A percentile compares a stretch with the other conserved stretches of the same genome.
Evolutionary conservation across 2,329 filamentous ascomycete genomes (phyloP).

Genomic region (Aspergillus bombycis): DNA sequence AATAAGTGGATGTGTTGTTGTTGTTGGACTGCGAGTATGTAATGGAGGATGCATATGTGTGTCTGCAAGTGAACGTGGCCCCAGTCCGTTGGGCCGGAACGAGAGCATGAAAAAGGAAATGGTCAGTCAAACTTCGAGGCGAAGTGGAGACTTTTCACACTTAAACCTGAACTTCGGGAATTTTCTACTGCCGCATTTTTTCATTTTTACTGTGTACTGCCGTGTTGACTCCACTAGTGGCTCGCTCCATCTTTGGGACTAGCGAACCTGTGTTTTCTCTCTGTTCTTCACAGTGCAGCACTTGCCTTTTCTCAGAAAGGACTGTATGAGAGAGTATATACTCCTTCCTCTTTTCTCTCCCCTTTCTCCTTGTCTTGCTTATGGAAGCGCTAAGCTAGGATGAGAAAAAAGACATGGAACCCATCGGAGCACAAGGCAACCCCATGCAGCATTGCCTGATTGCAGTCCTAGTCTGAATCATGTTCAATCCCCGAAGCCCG

Average conservation of each 20-base stretch:
- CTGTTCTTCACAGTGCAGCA: background rate
- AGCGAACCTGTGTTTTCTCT: background rate
- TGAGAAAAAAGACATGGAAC: background rate
- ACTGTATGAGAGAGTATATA: too few species aligned
- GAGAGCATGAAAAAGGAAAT: background rate
- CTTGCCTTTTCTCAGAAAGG: too few species aligned
- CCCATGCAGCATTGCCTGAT: slow-evolving; percentile 1
- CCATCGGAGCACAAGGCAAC: background rate
- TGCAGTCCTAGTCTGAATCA: background rate
- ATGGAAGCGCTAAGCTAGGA: background rate
- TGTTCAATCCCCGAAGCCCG: background rate
- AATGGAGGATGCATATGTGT: background rate
- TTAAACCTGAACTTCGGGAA: background rate
- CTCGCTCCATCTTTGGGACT: background rate
- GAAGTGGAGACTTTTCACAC: background rate
- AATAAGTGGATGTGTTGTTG: background rate
- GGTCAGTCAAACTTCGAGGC: background rate
- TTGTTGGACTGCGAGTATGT: background rate
- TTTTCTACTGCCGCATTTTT: background rate
- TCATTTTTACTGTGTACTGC: background rate
- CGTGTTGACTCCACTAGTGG: background rate
- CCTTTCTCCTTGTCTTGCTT: background rate
- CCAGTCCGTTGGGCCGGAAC: background rate
- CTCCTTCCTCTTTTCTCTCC: background rate
- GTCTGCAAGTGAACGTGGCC: background rate